Evolutionary conservation across 805 yeast genomes (phyloP).

Genomic region (Huiozyma naganishii): DNA sequence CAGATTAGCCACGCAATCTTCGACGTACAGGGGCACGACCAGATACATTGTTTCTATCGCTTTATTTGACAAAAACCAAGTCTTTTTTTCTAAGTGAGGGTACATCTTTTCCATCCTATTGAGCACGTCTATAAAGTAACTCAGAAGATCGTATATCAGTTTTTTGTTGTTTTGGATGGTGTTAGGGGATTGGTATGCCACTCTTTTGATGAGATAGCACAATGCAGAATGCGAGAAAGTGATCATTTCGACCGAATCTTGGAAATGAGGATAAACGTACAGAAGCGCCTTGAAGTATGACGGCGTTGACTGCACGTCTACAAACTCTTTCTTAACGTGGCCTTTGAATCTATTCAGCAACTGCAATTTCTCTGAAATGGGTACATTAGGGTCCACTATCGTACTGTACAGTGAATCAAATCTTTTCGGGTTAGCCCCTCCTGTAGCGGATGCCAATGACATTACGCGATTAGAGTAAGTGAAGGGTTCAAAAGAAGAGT

Average conservation of each 20-base stretch:
- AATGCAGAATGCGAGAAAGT: slow-evolving; percentile 31
- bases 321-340: slow-evolving; percentile 27
- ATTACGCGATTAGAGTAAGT: background rate
- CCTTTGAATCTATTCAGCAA: slow-evolving; percentile 24
- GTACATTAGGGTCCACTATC: background rate
- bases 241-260: slow-evolving; percentile 5
- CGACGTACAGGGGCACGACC: slow-evolving; percentile 13
- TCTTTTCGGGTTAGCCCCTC: too few species aligned
- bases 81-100: slow-evolving; percentile 7
- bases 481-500: background rate
- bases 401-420: too few species aligned
- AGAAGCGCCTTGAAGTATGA: slow-evolving; percentile 20
- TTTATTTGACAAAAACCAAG: slow-evolving; percentile 23
- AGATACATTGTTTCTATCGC: slow-evolving; percentile 25
- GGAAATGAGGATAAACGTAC: slow-evolving; percentile 1
- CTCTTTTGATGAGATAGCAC: slow-evolving; percentile 35
- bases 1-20: slow-evolving; percentile 6
- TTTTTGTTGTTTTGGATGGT: slow-evolving; percentile 6
- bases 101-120: background rate
- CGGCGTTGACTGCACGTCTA: slow-evolving; percentile 14
- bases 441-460: too few species aligned
- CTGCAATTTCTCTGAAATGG: slow-evolving; percentile 11
- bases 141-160: slow-evolving; percentile 9
- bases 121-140: slow-evolving; percentile 5
- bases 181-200: slow-evolving; percentile 30